Base-by-base conservation (phyloP, 2,329 filamentous ascomycete genomes). In the Sarocladium brachiariae region DNA sequence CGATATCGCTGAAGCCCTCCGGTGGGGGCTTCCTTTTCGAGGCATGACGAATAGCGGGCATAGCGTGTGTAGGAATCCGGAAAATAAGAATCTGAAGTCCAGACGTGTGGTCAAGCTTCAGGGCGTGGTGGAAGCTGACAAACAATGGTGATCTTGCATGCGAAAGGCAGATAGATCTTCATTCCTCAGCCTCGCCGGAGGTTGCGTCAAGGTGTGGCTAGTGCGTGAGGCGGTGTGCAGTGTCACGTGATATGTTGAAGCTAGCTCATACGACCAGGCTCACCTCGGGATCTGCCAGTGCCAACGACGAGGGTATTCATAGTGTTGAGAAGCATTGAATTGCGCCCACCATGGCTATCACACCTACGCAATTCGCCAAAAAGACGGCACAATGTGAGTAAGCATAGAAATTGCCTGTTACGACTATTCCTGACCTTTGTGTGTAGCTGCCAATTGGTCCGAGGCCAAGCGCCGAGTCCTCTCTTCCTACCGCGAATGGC, bases 401-500 rank as follows among this genome's bases (percentile, higher is more conserved):
- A 18, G 34, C 9, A 9, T 46, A 50, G 46, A 51, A 52, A 30
- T 5, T 33, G 24, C 51, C 18, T 31, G 11, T 27, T 50, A 47
- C 4, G 52, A 10, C 24, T 16, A 23, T 49, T 57, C 55, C 73
- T 79, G 63, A 76, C 61, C 7, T 23, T 54, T 10, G 25, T 38
- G 52, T n/a, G 64, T 68, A 96, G 92, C 92, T 67, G 76, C 81
- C 74, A 95, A 86, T 77, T 96, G 88, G 90, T 66, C 72, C 61
- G 90, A 97, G 77, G 92, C 92, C 63, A 89, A 87, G 73, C 78
- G 76, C 68, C 83, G 92, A 77, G 93, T 96, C 57, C 72, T 96
- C 61, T 82, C 83, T 66, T 86, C 88, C 61, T 99, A 99, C 76
- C 81, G 93, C 68, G 86, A 92, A 76, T 99, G 93, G 93, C 81